phyloP scores from a whole-genome alignment of 192 early-diverging fungal species.

The Coemansia sp. region DNA sequence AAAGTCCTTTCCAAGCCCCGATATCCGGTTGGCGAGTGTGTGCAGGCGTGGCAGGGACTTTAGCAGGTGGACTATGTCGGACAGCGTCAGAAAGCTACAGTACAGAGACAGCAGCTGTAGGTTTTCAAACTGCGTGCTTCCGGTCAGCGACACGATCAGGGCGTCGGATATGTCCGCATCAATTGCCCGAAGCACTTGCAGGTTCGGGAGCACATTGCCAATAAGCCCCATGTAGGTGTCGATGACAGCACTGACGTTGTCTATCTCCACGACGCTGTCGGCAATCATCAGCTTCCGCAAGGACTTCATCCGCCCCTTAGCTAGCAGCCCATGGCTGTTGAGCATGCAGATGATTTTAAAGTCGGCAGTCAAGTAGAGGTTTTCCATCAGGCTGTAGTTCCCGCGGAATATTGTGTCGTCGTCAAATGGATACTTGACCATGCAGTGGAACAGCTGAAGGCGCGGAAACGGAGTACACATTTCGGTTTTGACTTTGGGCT shows the following conservation, averaged over 20 bases:
- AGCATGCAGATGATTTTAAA: conserved; percentile 3
- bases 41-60: neutral
- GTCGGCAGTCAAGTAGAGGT: conserved; percentile 2
- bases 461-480: conserved; percentile 1
- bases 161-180: conserved; percentile 3
- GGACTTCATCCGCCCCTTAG: conserved; percentile 1
- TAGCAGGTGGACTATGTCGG: conserved; percentile 3
- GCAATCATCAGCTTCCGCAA: conserved; percentile 1
- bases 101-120: conserved; percentile 4
- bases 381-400: conserved; percentile 2
- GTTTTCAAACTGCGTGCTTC: neutral
- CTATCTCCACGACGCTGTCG: conserved; percentile 2
- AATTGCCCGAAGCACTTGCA: neutral
- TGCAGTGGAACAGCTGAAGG: conserved; percentile 1
- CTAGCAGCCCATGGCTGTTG: conserved; percentile 2
- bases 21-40: neutral
- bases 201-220: conserved; percentile 1
- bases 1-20: neutral
- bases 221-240: conserved; percentile 6
- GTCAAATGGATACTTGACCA: conserved; percentile 4
- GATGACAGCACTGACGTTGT: conserved; percentile 1
- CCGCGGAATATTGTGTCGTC: conserved; percentile 8
- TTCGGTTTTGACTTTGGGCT: neutral
- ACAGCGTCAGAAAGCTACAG: neutral
- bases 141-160: neutral